Evolutionary conservation across 2,329 filamentous ascomycete genomes (phyloP), one percentile per base, ranked within the genome.

Genomic region (Alternaria tenuissima): DNA sequence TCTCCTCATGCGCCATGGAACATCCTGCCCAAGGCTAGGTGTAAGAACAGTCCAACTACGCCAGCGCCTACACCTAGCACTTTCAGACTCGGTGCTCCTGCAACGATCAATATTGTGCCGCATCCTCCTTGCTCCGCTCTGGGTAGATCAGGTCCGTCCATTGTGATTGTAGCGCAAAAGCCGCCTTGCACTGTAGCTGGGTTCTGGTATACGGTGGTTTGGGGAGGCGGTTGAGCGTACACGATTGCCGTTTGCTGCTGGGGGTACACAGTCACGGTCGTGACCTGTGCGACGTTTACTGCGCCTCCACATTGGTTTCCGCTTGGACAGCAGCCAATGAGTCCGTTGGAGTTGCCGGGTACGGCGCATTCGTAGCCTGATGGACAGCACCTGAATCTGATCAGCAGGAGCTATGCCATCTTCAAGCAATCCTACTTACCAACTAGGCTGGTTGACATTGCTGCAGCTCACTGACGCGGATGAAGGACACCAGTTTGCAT

Each of bases 381-480:
- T 11, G 78, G 75, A 57, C 78, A 80, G 62, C 78, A 80, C 76
- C 78, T 79, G 30, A 20, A 8, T n/a, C 26, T 44, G 46, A 44
- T 59, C 26, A 59, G 46, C 46, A 56, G 4, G 20, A 24, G 24
- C 34, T 22, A 18, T 22, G 38, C 43, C n/a, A 20, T 38, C 7
- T 42, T 18, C 46, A 14, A 34, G 14, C 8, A 3, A 3, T 18
- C 18, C 5, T 43, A 59, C 78, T 63, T 66, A 83, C 82, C 80
- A 84, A 54, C 79, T 77, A 7, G 79, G 74, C 43, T 80, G 73
- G 34, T 76, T 69, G 48, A 83, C 80, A 30, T 71, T 76, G 44
- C 74, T 76, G 65, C 82, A 84, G 65, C 78, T 80, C 55, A 79
- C 63, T 3, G 75, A 75, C n/a, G 76, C 76, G 4, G 69, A 69